These are phyloP conservation scores for Herpetospermum pedunculosum DNA, from an alignment of 306 rosid species.

Conservation along the genomic window DNA sequence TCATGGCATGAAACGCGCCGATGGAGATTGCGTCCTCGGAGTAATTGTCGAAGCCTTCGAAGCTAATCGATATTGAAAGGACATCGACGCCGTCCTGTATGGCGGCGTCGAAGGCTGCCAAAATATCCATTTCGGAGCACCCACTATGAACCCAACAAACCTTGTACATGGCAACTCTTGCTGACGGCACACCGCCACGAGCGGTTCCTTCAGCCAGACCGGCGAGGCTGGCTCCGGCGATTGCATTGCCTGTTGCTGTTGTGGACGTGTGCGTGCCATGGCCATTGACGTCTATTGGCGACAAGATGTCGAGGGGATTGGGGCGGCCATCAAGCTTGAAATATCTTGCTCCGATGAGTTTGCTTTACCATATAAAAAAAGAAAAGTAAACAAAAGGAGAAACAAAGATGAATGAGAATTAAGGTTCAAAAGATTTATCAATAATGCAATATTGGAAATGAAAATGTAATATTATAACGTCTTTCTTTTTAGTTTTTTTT, in stretches of 20 bases:
- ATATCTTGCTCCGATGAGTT: conserved; percentile 70
- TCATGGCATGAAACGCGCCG: conserved; percentile 77
- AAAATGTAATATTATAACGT: no score
- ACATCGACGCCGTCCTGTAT: conserved; percentile 80
- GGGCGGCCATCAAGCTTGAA: conserved; percentile 54
- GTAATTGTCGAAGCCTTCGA: conserved; percentile 23
- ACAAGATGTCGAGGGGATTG: conserved; percentile 41
- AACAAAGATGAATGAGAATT: no score
- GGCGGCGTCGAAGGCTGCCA: conserved; percentile 84
- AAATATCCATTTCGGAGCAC: conserved; percentile 77
- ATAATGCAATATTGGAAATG: no score
- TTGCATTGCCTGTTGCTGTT: conserved; percentile 44
- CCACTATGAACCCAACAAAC: conserved; percentile 58
- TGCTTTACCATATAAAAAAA: conserved; percentile 39
- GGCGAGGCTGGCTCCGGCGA: conserved; percentile 48
- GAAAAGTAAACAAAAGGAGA: no score
- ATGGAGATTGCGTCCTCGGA: conserved; percentile 38
- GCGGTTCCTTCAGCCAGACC: conserved; percentile 67
- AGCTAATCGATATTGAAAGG: conserved; percentile 72
- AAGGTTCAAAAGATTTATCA: no score
- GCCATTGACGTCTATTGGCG: conserved; percentile 63
- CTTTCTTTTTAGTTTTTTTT: no score
- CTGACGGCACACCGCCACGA: conserved; percentile 67
- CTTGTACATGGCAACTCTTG: conserved; percentile 72
- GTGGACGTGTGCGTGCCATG: conserved; percentile 90